Conservation (phyloP, 2,329 filamentous ascomycete genomes). For the Cladosporium cucumerinum region DNA sequence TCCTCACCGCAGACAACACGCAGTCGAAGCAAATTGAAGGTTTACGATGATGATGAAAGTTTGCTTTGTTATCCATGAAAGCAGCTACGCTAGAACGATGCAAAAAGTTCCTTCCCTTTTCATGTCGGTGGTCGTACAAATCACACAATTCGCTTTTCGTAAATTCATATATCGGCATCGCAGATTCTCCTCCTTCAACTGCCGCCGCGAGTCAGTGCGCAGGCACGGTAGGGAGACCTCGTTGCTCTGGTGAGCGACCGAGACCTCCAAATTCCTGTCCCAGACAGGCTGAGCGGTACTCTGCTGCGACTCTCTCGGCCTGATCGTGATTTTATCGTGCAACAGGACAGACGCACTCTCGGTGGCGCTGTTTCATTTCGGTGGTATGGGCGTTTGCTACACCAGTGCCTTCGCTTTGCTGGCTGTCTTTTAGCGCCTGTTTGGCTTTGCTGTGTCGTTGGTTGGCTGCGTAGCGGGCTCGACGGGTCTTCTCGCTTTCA, state of each 20-base stretch:
- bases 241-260: not conserved
- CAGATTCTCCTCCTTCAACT: not conserved
- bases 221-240: not conserved
- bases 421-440: not conserved
- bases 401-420: not conserved
- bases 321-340: constrained; percentile 1
- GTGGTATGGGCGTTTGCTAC: not conserved
- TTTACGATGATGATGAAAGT: not conserved
- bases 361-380: not conserved
- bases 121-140: not conserved
- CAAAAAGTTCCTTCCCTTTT: not conserved
- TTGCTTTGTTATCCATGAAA: not conserved
- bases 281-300: not conserved
- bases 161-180: not conserved
- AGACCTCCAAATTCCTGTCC: not conserved
- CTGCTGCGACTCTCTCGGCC: not conserved
- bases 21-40: not conserved
- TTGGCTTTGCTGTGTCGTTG: constrained; percentile 1
- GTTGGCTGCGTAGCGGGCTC: constrained; percentile 12
- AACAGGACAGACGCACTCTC: not conserved
- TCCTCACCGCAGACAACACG: not conserved
- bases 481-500: not conserved
- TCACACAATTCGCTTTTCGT: not conserved
- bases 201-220: not conserved
- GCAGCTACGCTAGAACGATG: not conserved